Evolutionary conservation across 495 filamentous ascomycete species (phyloP).

Genomic region (Penicillium bovifimosum): DNA sequence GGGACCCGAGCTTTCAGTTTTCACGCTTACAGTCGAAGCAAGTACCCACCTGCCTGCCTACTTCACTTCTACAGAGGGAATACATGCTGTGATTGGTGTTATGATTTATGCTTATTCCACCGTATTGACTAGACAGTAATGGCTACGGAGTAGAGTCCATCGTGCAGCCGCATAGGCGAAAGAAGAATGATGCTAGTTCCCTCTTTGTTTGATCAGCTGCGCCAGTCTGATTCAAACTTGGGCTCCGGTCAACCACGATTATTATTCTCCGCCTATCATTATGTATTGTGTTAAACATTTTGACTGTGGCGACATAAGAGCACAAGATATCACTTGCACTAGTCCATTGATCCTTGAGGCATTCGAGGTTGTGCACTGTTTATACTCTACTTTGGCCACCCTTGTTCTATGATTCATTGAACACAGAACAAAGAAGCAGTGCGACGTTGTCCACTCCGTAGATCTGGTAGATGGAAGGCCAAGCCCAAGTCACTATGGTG

Average conservation of each 20-base stretch:
- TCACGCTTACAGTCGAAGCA: not conserved
- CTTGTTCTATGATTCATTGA: not conserved
- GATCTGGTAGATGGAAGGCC: constrained; percentile 21
- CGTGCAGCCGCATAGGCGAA: not conserved
- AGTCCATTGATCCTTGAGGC: not conserved
- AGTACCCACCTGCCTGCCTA: not conserved
- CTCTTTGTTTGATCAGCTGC: constrained; percentile 2
- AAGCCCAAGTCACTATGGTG: constrained; percentile 8
- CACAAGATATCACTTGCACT: not conserved
- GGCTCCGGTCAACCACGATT: constrained; percentile 10
- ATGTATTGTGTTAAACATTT: not conserved
- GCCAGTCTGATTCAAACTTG: constrained; percentile 5
- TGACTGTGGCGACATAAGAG: constrained; percentile 1
- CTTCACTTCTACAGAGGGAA: not conserved
- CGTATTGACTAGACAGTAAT: not conserved
- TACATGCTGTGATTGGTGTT: constrained; percentile 1
- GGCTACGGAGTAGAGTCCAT: not conserved
- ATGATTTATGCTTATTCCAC: constrained; percentile 1
- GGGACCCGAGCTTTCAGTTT: constrained; percentile 8
- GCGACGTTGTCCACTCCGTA: constrained; percentile 13
- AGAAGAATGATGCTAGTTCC: not conserved
- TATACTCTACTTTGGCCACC: not conserved
- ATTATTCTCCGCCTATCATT: constrained; percentile 3
- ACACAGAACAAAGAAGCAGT: constrained; percentile 3
- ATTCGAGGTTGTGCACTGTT: not conserved